Percentiles rank a stretch among this genome's conserved stretches.
Conservation (phyloP, 1,139 yeast species). For the Magnusiomyces magnusii region DNA sequence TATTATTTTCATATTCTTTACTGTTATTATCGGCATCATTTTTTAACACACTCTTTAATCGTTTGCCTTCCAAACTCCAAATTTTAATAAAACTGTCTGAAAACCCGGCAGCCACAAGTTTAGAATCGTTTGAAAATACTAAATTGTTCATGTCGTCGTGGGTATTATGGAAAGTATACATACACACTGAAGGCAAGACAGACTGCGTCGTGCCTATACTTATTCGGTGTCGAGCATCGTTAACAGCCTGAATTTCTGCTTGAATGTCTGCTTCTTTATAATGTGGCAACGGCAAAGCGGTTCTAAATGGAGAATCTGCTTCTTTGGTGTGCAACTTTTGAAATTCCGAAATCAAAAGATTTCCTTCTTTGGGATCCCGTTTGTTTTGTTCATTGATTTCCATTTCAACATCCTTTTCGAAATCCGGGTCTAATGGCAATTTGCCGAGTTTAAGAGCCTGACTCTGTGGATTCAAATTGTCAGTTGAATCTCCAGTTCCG, state of each 20-base stretch:
- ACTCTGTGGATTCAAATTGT: slow-evolving; percentile 37
- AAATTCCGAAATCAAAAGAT: slow-evolving; percentile 3
- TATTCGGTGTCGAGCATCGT: slow-evolving; percentile 73
- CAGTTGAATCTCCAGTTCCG: not conserved
- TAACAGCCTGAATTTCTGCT: slow-evolving; percentile 66
- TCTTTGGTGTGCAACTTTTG: slow-evolving; percentile 24
- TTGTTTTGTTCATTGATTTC: slow-evolving; percentile 39
- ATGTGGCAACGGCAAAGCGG: slow-evolving; percentile 74
- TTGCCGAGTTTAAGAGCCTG: slow-evolving; percentile 75
- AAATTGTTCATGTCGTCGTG: slow-evolving; percentile 78
- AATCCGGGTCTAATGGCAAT: slow-evolving; percentile 79
- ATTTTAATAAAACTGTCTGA: slow-evolving; percentile 83
- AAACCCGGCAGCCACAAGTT: slow-evolving; percentile 88
- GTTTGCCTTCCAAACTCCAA: slow-evolving; percentile 91
- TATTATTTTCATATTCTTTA: slow-evolving; percentile 25
- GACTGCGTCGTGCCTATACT: slow-evolving; percentile 62
- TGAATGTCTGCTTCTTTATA: slow-evolving; percentile 74
- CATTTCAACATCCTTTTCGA: slow-evolving; percentile 73
- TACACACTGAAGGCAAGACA: slow-evolving; percentile 87
- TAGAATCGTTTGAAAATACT: slow-evolving; percentile 80
- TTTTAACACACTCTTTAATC: slow-evolving; percentile 51
- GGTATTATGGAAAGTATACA: slow-evolving; percentile 94
- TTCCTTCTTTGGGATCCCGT: not conserved
- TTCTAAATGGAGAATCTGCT: slow-evolving; percentile 63
- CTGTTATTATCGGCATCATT: slow-evolving; percentile 39